Conservation (phyloP, 306 rosid genomes). For the Pterocarpus macrocarpus region DNA sequence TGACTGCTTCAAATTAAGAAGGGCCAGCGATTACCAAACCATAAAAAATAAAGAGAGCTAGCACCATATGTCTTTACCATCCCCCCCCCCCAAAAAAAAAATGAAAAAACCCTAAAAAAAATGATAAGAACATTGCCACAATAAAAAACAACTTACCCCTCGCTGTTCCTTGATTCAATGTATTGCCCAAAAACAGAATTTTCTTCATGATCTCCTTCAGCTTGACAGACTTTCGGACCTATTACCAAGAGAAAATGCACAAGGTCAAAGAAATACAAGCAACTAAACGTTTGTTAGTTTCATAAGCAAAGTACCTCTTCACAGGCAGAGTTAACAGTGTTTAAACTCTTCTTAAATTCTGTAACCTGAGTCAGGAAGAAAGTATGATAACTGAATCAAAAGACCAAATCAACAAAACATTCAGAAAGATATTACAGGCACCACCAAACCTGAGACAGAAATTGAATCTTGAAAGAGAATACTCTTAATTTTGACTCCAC, state of each 20-base stretch:
- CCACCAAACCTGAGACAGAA: slow-evolving; percentile 85
- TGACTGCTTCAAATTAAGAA: slow-evolving; percentile 16
- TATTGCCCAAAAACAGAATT: slow-evolving; percentile 91
- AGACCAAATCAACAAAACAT: slow-evolving; percentile 19
- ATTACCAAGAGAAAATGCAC: slow-evolving; percentile 42
- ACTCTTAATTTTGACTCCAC: slow-evolving; percentile 97
- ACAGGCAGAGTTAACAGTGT: slow-evolving; percentile 84
- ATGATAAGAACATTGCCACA: slow-evolving; percentile 26
- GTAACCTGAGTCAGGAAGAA: slow-evolving; percentile 63
- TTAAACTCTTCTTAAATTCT: slow-evolving; percentile 87
- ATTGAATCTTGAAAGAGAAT: slow-evolving; percentile 95
- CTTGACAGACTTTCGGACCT: slow-evolving; percentile 84
- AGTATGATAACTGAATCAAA: slow-evolving; percentile 43
- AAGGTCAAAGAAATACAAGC: slow-evolving; percentile 45
- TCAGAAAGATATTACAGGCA: slow-evolving; percentile 48
- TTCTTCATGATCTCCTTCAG: slow-evolving; percentile 90
- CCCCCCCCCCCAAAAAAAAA: slow-evolving; percentile 16
- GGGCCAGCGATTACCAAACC: slow-evolving; percentile 28
- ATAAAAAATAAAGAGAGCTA: slow-evolving; percentile 23
- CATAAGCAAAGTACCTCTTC: slow-evolving; percentile 74
- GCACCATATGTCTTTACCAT: slow-evolving; percentile 13
- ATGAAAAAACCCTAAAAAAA: background rate
- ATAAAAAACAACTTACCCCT: slow-evolving; percentile 73
- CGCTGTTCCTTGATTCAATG: slow-evolving; percentile 97
- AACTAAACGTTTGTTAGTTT: slow-evolving; percentile 33